Evolutionary conservation across 257 asterid species (phyloP).

Genomic region (Datura wrightii): DNA sequence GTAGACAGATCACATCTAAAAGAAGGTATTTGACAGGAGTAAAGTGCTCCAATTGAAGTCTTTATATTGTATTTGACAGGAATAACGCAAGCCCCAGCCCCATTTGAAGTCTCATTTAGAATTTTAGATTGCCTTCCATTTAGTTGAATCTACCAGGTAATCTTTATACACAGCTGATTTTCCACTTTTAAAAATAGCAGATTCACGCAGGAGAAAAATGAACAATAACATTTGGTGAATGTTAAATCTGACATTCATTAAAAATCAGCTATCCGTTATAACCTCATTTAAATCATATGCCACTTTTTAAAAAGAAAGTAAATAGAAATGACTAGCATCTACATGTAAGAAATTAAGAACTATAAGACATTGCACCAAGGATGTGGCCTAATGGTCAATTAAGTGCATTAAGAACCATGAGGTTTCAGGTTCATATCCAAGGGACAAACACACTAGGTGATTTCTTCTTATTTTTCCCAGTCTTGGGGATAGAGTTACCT

Average conservation of each 20-base stretch:
- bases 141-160: background rate
- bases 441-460: too few relatives aligned
- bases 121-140: background rate
- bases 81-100: background rate
- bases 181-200: background rate
- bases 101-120: background rate
- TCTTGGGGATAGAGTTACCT: too few relatives aligned
- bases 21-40: background rate
- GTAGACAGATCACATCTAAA: background rate
- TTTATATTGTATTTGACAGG: background rate
- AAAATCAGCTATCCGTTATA: background rate
- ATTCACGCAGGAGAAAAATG: background rate
- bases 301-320: background rate
- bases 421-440: too few relatives aligned
- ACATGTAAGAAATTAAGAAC: background rate
- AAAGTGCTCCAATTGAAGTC: background rate
- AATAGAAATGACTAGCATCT: background rate
- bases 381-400: too few relatives aligned
- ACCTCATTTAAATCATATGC: background rate
- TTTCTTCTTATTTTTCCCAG: too few relatives aligned
- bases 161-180: background rate
- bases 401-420: too few relatives aligned
- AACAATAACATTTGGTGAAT: background rate
- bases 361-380: too few relatives aligned
- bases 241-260: background rate